Evolutionary conservation across 2,329 filamentous ascomycete species (phyloP).

Genomic region (Didymellaceae sp.): DNA sequence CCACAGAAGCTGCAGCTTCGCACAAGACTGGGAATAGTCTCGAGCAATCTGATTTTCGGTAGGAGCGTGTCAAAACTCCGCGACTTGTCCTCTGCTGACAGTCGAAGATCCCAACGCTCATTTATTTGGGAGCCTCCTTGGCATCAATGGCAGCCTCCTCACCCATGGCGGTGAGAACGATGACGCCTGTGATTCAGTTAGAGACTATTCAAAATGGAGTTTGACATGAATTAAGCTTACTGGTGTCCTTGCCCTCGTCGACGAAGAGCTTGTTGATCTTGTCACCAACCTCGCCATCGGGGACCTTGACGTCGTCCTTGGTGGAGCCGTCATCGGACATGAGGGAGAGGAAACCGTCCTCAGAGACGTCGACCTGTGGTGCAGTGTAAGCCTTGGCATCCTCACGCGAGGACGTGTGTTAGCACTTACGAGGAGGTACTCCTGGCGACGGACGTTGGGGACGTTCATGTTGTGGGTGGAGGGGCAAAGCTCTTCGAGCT

Average conservation of each 20-base stretch:
- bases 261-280: conserved; percentile 84
- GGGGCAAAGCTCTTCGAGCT: conserved; percentile 97
- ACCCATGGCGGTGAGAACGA: conserved; percentile 93
- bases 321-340: conserved; percentile 84
- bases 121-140: conserved; percentile 80
- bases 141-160: conserved; percentile 91
- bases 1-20: conserved; percentile 36
- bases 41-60: conserved; percentile 29
- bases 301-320: conserved; percentile 95
- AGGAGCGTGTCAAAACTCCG: conserved; percentile 35
- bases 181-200: conserved; percentile 71
- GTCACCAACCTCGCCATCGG: conserved; percentile 85
- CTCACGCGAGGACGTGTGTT: neutral
- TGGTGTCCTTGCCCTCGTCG: conserved; percentile 87
- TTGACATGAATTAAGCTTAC: conserved; percentile 64
- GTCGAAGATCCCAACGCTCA: conserved; percentile 33
- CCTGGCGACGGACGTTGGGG: conserved; percentile 86
- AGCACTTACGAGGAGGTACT: conserved; percentile 88
- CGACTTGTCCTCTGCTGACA: conserved; percentile 37
- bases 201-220: conserved; percentile 1
- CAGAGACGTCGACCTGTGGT: conserved; percentile 82
- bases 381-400: conserved; percentile 25
- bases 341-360: conserved; percentile 93
- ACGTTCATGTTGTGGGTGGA: conserved; percentile 99
- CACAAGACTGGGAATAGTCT: conserved; percentile 28